Evolutionary conservation across 495 filamentous ascomycete genomes (phyloP).

Genomic region (Daldinia childiae): DNA sequence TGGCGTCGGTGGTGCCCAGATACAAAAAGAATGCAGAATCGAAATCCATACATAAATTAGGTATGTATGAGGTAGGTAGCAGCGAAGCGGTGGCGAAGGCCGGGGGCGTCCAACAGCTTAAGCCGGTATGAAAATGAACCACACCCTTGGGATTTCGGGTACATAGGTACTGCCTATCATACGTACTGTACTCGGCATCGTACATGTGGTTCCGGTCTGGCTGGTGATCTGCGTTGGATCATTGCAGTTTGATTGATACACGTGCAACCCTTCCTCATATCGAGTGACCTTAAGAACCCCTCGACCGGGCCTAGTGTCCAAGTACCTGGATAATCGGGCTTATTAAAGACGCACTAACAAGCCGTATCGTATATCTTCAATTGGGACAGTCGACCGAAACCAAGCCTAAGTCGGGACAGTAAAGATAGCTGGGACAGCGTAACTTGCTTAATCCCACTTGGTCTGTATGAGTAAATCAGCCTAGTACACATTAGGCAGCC

Average conservation of each 20-base stretch:
- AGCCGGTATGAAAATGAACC: slow-evolving; percentile 38
- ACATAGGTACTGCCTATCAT: slow-evolving; percentile 3
- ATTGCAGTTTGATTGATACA: slow-evolving; percentile 14
- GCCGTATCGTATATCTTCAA: background rate
- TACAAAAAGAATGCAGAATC: background rate
- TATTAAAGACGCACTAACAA: background rate
- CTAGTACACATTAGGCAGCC: slow-evolving; percentile 35
- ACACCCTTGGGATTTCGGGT: slow-evolving; percentile 22
- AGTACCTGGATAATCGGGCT: slow-evolving; percentile 16
- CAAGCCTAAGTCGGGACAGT: background rate
- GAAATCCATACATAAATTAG: background rate
- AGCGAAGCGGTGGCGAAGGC: slow-evolving; percentile 28
- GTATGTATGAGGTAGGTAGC: slow-evolving; percentile 8
- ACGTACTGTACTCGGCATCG: background rate
- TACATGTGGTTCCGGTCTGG: background rate
- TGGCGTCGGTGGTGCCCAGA: background rate
- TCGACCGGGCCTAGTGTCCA: slow-evolving; percentile 7
- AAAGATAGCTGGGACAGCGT: background rate
- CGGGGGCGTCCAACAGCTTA: slow-evolving; percentile 23
- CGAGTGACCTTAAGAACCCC: slow-evolving; percentile 14
- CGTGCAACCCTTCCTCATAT: slow-evolving; percentile 21
- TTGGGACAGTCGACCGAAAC: background rate
- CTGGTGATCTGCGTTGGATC: slow-evolving; percentile 18
- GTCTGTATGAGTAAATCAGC: slow-evolving; percentile 20
- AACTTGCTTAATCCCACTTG: slow-evolving; percentile 23